Conservation (phyloP, 768 basidiomycete species). For the Boletus eberwhitei region DNA sequence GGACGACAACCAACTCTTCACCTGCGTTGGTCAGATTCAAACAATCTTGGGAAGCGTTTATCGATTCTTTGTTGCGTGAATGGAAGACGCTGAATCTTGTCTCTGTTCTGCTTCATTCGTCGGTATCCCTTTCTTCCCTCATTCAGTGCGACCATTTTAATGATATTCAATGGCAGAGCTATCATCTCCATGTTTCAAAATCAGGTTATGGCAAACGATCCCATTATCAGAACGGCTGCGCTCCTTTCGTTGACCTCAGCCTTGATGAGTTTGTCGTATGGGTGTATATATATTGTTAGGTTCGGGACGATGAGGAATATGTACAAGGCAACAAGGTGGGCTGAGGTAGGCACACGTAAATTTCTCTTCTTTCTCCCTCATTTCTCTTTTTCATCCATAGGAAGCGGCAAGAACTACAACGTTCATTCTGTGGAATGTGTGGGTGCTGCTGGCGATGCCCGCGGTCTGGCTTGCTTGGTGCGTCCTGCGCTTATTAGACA, state of each 20-base stretch:
- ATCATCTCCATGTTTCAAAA: conserved; percentile 69
- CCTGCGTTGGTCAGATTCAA: conserved; percentile 65
- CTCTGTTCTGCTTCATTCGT: conserved; percentile 59
- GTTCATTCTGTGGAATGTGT: conserved; percentile 59
- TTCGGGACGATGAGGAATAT: conserved; percentile 73
- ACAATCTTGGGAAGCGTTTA: conserved; percentile 65
- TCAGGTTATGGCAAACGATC: conserved; percentile 48
- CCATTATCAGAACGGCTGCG: conserved; percentile 58
- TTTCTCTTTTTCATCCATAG: conserved; percentile 28
- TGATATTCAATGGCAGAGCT: conserved; percentile 39
- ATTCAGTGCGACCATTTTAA: not conserved
- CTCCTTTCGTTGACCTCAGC: conserved; percentile 64
- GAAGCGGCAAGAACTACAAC: conserved; percentile 54
- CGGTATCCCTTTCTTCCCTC: conserved; percentile 16
- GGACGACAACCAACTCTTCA: conserved; percentile 49
- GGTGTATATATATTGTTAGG: conserved; percentile 69
- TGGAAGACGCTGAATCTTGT: conserved; percentile 79
- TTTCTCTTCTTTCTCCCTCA: not conserved
- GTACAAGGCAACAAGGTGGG: conserved; percentile 69
- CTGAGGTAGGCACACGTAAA: conserved; percentile 45
- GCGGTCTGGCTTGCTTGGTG: conserved; percentile 71
- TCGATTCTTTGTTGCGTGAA: conserved; percentile 65
- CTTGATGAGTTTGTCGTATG: conserved; percentile 68
- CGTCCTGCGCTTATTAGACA: conserved; percentile 3
- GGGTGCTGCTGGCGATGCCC: conserved; percentile 66